Evolutionary conservation across 345 rosid genomes (phyloP).

Genomic region (Aquilaria yunnanensis): DNA sequence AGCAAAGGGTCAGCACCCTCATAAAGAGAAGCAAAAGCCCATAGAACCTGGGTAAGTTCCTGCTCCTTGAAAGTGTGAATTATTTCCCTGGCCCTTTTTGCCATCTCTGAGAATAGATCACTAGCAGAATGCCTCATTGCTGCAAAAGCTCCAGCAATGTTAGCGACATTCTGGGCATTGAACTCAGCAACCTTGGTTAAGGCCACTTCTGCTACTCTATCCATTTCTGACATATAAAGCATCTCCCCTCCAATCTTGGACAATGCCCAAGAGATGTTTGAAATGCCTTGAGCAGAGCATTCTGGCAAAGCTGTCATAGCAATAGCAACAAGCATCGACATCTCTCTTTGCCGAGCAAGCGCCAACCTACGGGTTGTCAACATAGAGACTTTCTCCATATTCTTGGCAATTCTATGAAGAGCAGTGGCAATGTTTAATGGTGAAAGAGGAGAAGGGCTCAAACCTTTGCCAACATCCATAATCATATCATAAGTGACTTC

Average conservation of each 20-base stretch:
- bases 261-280: conserved; percentile 89
- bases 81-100: conserved; percentile 53
- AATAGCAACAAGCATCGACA: conserved; percentile 87
- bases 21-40: conserved; percentile 87
- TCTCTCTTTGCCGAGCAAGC: conserved; percentile 76
- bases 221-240: conserved; percentile 91
- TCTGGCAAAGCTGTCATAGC: conserved; percentile 81
- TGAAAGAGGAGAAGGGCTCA: conserved; percentile 83
- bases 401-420: conserved; percentile 85
- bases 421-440: conserved; percentile 85
- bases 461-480: conserved; percentile 77
- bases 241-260: conserved; percentile 88
- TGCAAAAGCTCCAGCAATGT: conserved; percentile 90
- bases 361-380: conserved; percentile 56
- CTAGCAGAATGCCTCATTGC: conserved; percentile 80
- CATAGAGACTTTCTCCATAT: conserved; percentile 94
- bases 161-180: conserved; percentile 91
- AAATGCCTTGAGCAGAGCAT: conserved; percentile 91
- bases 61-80: conserved; percentile 55
- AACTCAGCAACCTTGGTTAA: conserved; percentile 56
- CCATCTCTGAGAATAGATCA: conserved; percentile 57
- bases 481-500: conserved; percentile 37
- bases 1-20: conserved; percentile 69
- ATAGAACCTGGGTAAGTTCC: conserved; percentile 83
- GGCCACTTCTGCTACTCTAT: conserved; percentile 91